phyloP scores from a whole-genome alignment of 2,329 filamentous ascomycete species.

The Seiridium unicorne region DNA sequence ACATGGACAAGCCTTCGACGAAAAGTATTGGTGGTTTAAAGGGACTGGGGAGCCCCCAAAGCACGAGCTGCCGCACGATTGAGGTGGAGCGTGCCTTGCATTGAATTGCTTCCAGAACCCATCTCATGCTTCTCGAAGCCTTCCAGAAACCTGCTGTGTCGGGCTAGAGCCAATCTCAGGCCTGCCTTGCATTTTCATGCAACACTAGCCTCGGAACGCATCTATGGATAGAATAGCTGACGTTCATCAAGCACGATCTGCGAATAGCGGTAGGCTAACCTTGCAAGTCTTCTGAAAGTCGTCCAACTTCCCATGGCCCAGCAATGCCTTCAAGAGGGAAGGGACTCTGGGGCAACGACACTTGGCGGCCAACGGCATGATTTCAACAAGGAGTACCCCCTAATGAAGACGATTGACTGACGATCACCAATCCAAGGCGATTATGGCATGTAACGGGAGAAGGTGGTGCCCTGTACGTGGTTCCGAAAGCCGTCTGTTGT shows the following conservation, averaged over 20 bases:
- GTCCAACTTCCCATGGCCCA: no score
- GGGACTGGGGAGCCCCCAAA: neutral
- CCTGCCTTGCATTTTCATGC: conserved; percentile 8
- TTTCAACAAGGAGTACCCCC: neutral
- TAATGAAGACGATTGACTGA: neutral
- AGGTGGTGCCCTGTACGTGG: neutral
- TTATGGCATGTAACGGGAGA: neutral
- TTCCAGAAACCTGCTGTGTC: conserved; percentile 12
- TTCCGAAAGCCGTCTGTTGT: neutral
- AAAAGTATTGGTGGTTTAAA: neutral
- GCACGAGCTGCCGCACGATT: conserved; percentile 3
- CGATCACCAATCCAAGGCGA: neutral
- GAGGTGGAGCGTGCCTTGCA: neutral
- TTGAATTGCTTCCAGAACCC: neutral
- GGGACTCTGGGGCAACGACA: no score
- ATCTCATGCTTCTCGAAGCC: conserved; percentile 10
- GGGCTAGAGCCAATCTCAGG: conserved; percentile 12
- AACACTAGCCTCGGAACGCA: neutral
- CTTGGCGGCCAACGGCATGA: neutral
- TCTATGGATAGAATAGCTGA: no score
- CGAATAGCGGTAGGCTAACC: no score
- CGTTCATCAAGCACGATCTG: no score
- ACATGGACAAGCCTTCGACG: neutral
- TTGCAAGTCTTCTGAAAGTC: no score
- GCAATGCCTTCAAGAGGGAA: no score